These are phyloP conservation scores for Pythium coloratum DNA, from an alignment of 352 stramenopile species.

Conservation along the genomic window DNA sequence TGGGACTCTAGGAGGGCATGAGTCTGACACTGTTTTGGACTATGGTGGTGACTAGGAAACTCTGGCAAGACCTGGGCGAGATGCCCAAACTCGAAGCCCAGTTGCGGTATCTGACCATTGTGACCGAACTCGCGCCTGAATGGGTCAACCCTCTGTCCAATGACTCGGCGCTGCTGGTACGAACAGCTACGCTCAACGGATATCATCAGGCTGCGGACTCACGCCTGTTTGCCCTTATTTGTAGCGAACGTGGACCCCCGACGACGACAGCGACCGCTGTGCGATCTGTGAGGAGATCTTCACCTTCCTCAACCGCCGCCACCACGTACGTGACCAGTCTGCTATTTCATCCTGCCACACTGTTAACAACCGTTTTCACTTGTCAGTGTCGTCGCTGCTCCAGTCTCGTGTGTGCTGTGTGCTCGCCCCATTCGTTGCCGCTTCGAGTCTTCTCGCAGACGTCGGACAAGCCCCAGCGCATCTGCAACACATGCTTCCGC, in stretches of 20 bases:
- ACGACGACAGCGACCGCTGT: slow-evolving; percentile 60
- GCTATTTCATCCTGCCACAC: no score
- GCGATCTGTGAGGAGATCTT: slow-evolving; percentile 59
- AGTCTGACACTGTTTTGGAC: background rate
- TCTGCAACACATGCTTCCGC: slow-evolving; percentile 48
- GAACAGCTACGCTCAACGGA: background rate
- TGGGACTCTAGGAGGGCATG: background rate
- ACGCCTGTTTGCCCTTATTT: background rate
- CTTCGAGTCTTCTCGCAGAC: slow-evolving; percentile 54
- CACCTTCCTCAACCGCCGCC: slow-evolving; percentile 71
- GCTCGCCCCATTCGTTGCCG: slow-evolving; percentile 47
- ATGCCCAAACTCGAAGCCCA: slow-evolving; percentile 48
- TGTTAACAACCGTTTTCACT: background rate
- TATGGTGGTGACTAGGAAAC: slow-evolving; percentile 33
- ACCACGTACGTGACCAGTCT: slow-evolving; percentile 44
- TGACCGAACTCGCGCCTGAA: slow-evolving; percentile 53
- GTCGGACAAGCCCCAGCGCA: slow-evolving; percentile 41
- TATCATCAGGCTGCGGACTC: background rate
- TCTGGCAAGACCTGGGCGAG: slow-evolving; percentile 63
- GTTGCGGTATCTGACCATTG: slow-evolving; percentile 51
- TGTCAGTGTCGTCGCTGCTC: slow-evolving; percentile 60
- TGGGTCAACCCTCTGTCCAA: slow-evolving; percentile 51
- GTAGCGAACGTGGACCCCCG: slow-evolving; percentile 68
- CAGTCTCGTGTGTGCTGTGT: slow-evolving; percentile 65
- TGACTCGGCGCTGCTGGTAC: slow-evolving; percentile 58